phyloP scores from a whole-genome alignment of 495 filamentous ascomycete genomes.

The Lophiotrema nucula region DNA sequence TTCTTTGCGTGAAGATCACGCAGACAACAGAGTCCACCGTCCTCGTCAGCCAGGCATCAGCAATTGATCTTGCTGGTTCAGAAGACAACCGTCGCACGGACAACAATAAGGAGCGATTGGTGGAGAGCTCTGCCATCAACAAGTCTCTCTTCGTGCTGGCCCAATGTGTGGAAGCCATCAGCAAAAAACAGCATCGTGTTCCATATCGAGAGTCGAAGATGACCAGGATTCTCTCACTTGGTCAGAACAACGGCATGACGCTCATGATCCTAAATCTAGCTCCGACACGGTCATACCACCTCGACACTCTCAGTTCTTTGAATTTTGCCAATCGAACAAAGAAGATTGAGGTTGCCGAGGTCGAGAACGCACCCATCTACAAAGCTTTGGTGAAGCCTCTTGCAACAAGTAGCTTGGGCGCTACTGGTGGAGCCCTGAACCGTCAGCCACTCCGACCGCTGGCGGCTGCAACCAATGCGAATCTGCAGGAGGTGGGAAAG shows the following conservation, averaged over 20 bases:
- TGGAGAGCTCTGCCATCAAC: constrained; percentile 98
- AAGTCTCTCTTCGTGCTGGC: constrained; percentile 93
- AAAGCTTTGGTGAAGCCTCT: constrained; percentile 54
- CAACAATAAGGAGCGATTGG: constrained; percentile 87
- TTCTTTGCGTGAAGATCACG: constrained; percentile 84
- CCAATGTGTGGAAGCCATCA: constrained; percentile 95
- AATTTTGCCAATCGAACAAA: constrained; percentile 96
- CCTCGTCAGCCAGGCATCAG: constrained; percentile 78
- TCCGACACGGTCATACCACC: constrained; percentile 78
- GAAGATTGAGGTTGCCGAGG: constrained; percentile 91
- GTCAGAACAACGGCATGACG: constrained; percentile 93
- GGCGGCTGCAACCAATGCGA: constrained; percentile 57
- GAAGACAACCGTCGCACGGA: constrained; percentile 95
- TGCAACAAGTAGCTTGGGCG: constrained; percentile 49
- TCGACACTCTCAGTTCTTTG: constrained; percentile 89
- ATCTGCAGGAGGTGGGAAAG: constrained; percentile 51
- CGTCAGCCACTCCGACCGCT: constrained; percentile 78
- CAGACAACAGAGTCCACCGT: constrained; percentile 70
- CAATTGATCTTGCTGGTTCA: constrained; percentile 94
- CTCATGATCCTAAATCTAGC: constrained; percentile 97
- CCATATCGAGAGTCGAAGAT: constrained; percentile 96
- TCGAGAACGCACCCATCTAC: constrained; percentile 88
- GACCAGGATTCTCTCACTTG: constrained; percentile 89
- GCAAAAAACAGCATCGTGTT: constrained; percentile 73
- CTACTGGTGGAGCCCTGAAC: constrained; percentile 46